Evolutionary conservation across 2,329 filamentous ascomycete species (phyloP).

Genomic region (Westerdykella sp.): DNA sequence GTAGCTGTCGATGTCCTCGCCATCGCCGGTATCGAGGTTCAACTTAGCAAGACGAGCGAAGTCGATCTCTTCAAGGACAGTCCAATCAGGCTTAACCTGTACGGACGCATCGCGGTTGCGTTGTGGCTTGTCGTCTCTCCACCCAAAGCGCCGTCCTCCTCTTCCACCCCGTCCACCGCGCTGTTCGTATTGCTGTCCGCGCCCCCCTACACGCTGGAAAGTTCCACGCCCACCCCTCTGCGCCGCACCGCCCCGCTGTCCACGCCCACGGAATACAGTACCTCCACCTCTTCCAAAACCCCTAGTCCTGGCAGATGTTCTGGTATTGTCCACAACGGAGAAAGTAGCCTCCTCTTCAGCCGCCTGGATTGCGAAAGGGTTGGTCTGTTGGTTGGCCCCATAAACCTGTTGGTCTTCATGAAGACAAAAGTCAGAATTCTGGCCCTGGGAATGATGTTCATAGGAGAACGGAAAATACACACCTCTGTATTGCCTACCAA

Average conservation of each 20-base stretch:
- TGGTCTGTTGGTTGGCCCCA: conserved; percentile 75
- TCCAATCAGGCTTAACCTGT: conserved; percentile 94
- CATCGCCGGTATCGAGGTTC: conserved; percentile 89
- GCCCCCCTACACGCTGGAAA: conserved; percentile 65
- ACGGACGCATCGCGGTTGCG: conserved; percentile 94
- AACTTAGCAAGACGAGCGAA: conserved; percentile 93
- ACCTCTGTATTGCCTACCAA: conserved; percentile 84
- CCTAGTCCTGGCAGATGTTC: conserved; percentile 76
- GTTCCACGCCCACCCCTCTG: conserved; percentile 65
- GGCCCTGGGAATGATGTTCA: conserved; percentile 2
- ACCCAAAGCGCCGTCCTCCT: conserved; percentile 84
- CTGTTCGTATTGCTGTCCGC: conserved; percentile 65
- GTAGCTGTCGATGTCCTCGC: conserved; percentile 91
- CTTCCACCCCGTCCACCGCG: conserved; percentile 62
- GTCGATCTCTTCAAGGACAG: conserved; percentile 95
- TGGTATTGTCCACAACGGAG: conserved; percentile 93
- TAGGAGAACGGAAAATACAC: not conserved
- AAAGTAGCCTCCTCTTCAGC: conserved; percentile 96
- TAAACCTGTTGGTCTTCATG: conserved; percentile 87
- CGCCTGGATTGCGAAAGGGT: conserved; percentile 76
- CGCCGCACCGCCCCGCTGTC: conserved; percentile 68
- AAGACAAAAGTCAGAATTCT: not conserved
- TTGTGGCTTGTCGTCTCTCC: conserved; percentile 98
- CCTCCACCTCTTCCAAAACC: conserved; percentile 79
- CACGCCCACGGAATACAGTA: conserved; percentile 75